Evolutionary conservation across 192 early-diverging fungal genomes (phyloP).

Genomic region (Podila epigama): DNA sequence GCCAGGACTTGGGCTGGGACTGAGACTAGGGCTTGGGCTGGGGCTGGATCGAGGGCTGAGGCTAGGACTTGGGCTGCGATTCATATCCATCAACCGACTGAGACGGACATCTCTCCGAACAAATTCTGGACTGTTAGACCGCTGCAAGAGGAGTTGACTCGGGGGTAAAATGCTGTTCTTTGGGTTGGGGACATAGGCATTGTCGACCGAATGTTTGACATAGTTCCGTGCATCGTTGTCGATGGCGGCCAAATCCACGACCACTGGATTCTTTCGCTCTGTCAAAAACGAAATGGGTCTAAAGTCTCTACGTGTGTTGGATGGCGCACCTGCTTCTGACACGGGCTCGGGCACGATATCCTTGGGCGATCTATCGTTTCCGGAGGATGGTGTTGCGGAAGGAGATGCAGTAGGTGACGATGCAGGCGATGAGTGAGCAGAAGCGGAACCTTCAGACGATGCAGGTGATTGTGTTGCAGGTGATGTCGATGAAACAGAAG

Average conservation of each 20-base stretch:
- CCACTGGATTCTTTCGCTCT: conserved; percentile 2
- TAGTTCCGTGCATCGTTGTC: neutral
- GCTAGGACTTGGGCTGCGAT: conserved; percentile 30
- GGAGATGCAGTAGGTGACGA: neutral
- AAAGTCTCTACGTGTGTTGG: conserved; percentile 22
- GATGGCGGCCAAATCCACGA: neutral
- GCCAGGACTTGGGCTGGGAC: conserved; percentile 18
- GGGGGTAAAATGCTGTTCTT: conserved; percentile 41
- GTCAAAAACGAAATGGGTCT: conserved; percentile 41
- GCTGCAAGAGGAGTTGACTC: conserved; percentile 24
- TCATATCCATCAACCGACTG: conserved; percentile 12
- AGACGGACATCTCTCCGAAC: neutral
- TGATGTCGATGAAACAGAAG: neutral
- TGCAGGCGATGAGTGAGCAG: neutral
- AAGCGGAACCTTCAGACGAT: neutral
- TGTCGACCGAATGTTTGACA: neutral
- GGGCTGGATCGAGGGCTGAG: conserved; percentile 2
- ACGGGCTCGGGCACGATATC: conserved; percentile 14
- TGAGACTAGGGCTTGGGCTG: neutral
- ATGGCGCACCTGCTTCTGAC: conserved; percentile 2
- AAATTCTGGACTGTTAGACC: conserved; percentile 23
- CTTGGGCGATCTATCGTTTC: conserved; percentile 6
- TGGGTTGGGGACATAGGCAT: conserved; percentile 34
- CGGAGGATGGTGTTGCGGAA: conserved; percentile 2
- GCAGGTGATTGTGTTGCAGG: neutral